Evolutionary conservation across 176 grass and related monocot genomes (phyloP).

Genomic region (Oryza australiensis): DNA sequence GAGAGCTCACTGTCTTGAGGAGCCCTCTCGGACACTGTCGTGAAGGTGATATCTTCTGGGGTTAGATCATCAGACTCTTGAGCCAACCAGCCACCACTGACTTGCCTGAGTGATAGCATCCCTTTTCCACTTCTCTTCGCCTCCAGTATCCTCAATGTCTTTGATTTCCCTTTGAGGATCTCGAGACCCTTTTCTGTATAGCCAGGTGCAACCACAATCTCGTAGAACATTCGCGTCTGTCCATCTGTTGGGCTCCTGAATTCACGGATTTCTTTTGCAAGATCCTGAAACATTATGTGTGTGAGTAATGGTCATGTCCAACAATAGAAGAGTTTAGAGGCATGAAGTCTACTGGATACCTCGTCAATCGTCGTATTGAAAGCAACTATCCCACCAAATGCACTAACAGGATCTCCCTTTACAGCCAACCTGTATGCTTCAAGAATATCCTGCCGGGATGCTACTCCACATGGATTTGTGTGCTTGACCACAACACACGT

Average conservation of each 20-base stretch:
- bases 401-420: slow-evolving; percentile 83
- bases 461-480: slow-evolving; percentile 92
- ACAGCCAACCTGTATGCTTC: slow-evolving; percentile 94
- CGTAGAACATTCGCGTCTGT: slow-evolving; percentile 84
- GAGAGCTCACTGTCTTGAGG: slow-evolving; percentile 45
- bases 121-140: slow-evolving; percentile 71
- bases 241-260: slow-evolving; percentile 79
- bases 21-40: slow-evolving; percentile 39
- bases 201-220: slow-evolving; percentile 79
- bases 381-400: slow-evolving; percentile 90
- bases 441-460: slow-evolving; percentile 64
- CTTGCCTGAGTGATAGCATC: slow-evolving; percentile 74
- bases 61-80: slow-evolving; percentile 76
- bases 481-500: slow-evolving; percentile 96
- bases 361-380: slow-evolving; percentile 73
- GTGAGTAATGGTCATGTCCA: slow-evolving; percentile 6
- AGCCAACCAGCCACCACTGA: slow-evolving; percentile 74
- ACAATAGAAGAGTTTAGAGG: neutral
- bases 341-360: neutral
- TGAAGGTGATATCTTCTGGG: slow-evolving; percentile 74
- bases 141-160: slow-evolving; percentile 83
- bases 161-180: slow-evolving; percentile 83
- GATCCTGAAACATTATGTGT: slow-evolving; percentile 43
- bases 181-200: slow-evolving; percentile 86
- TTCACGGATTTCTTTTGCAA: slow-evolving; percentile 89